These are phyloP conservation scores for Ilyonectria robusta DNA, from an alignment of 2,329 filamentous ascomycete species.

Conservation along the genomic window DNA sequence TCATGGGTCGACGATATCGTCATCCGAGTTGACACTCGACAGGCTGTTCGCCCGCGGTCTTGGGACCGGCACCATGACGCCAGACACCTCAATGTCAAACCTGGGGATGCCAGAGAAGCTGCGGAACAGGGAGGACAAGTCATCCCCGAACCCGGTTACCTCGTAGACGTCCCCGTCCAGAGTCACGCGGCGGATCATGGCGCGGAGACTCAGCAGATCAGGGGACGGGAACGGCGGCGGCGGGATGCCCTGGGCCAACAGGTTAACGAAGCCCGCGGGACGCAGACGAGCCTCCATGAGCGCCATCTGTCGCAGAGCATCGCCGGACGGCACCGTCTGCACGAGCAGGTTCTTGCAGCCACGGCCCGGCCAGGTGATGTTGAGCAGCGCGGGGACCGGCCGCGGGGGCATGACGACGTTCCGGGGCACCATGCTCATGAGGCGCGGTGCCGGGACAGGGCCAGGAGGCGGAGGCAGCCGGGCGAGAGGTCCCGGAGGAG, in stretches of 20 bases:
- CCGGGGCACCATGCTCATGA: background rate
- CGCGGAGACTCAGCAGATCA: conserved; percentile 16
- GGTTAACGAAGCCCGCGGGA: conserved; percentile 29
- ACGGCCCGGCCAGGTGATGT: conserved; percentile 47
- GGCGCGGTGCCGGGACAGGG: background rate
- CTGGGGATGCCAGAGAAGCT: conserved; percentile 38
- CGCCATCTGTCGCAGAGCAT: conserved; percentile 44
- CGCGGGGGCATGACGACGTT: background rate
- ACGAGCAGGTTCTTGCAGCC: conserved; percentile 51
- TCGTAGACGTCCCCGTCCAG: conserved; percentile 44
- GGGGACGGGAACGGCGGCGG: conserved; percentile 22
- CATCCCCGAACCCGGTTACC: conserved; percentile 45
- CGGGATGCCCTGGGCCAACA: conserved; percentile 3
- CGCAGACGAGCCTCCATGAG: conserved; percentile 38
- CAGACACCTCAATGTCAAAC: conserved; percentile 40
- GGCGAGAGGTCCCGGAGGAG: background rate
- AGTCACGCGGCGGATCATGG: conserved; percentile 41
- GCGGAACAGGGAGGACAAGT: conserved; percentile 43
- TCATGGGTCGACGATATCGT: background rate
- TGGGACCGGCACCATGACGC: conserved; percentile 6
- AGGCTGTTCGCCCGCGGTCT: conserved; percentile 3
- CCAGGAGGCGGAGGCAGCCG: conserved; percentile 17
- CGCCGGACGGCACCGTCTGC: conserved; percentile 52
- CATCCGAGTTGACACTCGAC: conserved; percentile 3
- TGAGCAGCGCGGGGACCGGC: conserved; percentile 43